Percentiles rank a stretch among this genome's conserved stretches.
These are phyloP conservation scores for Kwoniella heveanensis DNA, from an alignment of 768 basidiomycete species.

Conservation along the genomic window DNA sequence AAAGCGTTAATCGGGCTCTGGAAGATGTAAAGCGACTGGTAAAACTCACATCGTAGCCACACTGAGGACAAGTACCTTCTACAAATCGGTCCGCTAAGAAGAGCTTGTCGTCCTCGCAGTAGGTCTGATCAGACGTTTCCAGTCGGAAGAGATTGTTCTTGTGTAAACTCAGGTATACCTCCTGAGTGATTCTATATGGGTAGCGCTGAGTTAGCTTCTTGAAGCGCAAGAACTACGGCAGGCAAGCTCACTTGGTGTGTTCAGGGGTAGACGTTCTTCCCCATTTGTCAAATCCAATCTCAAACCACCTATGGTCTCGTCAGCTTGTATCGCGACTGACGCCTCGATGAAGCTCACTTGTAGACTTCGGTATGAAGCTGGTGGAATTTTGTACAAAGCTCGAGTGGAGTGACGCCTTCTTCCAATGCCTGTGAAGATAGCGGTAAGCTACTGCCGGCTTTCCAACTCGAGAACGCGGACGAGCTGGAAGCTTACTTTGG, in stretches of 20 bases:
- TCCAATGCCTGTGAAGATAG: slow-evolving; percentile 44
- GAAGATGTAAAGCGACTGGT: too few relatives aligned
- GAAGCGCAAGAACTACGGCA: not conserved
- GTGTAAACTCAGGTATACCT: slow-evolving; percentile 80
- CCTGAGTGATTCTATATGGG: slow-evolving; percentile 75
- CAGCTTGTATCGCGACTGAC: not conserved
- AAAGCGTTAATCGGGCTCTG: too few relatives aligned
- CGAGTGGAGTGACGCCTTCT: slow-evolving; percentile 55
- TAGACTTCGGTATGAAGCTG: slow-evolving; percentile 87
- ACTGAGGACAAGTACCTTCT: slow-evolving; percentile 96
- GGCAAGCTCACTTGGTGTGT: slow-evolving; percentile 77
- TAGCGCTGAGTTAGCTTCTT: not conserved
- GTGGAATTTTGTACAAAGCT: slow-evolving; percentile 86
- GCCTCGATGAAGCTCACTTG: slow-evolving; percentile 56
- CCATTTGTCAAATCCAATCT: slow-evolving; percentile 94
- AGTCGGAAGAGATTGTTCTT: slow-evolving; percentile 75
- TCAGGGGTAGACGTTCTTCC: slow-evolving; percentile 87
- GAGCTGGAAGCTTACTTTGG: slow-evolving; percentile 65
- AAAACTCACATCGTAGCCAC: slow-evolving; percentile 77
- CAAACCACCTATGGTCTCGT: slow-evolving; percentile 71
- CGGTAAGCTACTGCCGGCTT: slow-evolving; percentile 5
- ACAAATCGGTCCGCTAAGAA: slow-evolving; percentile 97
- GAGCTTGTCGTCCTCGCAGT: slow-evolving; percentile 89
- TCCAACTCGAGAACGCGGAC: too few relatives aligned
- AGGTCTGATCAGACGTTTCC: slow-evolving; percentile 88